A percentile compares a stretch with the other conserved stretches of the same genome.
phyloP scores from a whole-genome alignment of 1,284 basidiomycete genomes.

The Microbotryomycetes sp. region DNA sequence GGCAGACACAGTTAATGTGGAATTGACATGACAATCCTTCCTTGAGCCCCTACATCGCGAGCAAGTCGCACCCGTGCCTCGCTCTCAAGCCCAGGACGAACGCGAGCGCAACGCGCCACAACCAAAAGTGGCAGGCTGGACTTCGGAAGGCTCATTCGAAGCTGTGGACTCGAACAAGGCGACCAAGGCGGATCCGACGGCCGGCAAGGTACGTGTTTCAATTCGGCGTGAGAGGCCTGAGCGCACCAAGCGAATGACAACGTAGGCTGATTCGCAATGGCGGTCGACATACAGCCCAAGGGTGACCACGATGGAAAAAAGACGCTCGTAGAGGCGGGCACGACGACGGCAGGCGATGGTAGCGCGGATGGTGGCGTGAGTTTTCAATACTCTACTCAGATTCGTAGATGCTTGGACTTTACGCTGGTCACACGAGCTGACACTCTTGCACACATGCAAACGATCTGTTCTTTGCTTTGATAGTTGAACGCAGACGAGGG shows the following conservation, averaged over 20 bases:
- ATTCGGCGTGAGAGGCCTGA: not conserved
- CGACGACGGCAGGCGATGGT: not conserved
- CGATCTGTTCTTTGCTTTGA: too few relatives aligned
- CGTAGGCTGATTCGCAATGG: not conserved
- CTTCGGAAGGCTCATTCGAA: not conserved
- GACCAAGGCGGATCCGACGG: not conserved
- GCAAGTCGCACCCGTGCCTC: not conserved
- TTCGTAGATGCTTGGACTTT: too few relatives aligned
- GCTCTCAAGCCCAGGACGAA: not conserved
- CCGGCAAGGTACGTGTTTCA: not conserved
- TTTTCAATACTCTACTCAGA: not conserved
- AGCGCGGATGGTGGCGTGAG: not conserved
- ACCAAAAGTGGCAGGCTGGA: not conserved
- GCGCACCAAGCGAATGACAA: not conserved
- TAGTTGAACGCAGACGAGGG: not conserved
- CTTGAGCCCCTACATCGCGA: not conserved
- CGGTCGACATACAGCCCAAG: not conserved
- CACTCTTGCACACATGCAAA: too few relatives aligned
- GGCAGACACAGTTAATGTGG: too few relatives aligned
- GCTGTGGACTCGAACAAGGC: not conserved
- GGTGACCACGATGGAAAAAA: not conserved
- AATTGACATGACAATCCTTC: too few relatives aligned
- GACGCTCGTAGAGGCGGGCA: not conserved
- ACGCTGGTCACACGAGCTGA: too few relatives aligned
- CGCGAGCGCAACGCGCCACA: not conserved